Evolutionary conservation across 1,284 basidiomycete species (phyloP).

Genomic region (Meira nashicola): DNA sequence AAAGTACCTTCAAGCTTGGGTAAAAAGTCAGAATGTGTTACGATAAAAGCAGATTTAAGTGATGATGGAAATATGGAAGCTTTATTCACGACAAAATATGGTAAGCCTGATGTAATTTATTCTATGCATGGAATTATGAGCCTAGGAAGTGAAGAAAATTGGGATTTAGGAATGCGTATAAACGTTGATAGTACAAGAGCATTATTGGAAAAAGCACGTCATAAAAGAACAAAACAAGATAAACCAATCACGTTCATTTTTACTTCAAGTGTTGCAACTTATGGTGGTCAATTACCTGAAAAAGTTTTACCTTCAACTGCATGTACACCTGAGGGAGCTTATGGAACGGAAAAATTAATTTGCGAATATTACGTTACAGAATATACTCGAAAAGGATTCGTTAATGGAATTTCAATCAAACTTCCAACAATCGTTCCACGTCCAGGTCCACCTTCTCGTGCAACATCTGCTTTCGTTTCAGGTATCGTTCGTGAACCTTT

Average conservation of each 20-base stretch:
- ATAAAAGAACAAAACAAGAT: constrained; percentile 10
- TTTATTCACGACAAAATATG: constrained; percentile 24
- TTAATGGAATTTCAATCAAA: constrained; percentile 26
- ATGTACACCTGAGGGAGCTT: constrained; percentile 26
- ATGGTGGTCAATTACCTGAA: constrained; percentile 27
- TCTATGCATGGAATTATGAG: constrained; percentile 38
- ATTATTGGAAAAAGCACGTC: constrained; percentile 24
- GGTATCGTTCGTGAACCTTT: constrained; percentile 34
- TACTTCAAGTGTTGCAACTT: constrained; percentile 27
- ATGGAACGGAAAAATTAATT: constrained; percentile 34
- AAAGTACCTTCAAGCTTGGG: constrained; percentile 6
- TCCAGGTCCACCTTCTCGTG: constrained; percentile 27
- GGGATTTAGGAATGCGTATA: constrained; percentile 25
- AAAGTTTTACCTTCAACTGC: constrained; percentile 23
- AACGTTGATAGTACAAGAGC: constrained; percentile 29
- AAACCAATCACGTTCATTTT: constrained; percentile 25
- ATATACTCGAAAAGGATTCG: constrained; percentile 28
- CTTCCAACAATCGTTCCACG: constrained; percentile 30
- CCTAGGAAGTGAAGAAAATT: constrained; percentile 23
- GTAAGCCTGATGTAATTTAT: constrained; percentile 25
- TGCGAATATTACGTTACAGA: constrained; percentile 33
- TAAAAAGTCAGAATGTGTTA: constrained; percentile 10
- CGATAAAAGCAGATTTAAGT: constrained; percentile 25
- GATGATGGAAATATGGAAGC: constrained; percentile 17
- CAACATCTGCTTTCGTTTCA: constrained; percentile 32